These are phyloP conservation scores for Globisporangium carolinianum DNA, from an alignment of 352 stramenopile species.

Conservation along the genomic window DNA sequence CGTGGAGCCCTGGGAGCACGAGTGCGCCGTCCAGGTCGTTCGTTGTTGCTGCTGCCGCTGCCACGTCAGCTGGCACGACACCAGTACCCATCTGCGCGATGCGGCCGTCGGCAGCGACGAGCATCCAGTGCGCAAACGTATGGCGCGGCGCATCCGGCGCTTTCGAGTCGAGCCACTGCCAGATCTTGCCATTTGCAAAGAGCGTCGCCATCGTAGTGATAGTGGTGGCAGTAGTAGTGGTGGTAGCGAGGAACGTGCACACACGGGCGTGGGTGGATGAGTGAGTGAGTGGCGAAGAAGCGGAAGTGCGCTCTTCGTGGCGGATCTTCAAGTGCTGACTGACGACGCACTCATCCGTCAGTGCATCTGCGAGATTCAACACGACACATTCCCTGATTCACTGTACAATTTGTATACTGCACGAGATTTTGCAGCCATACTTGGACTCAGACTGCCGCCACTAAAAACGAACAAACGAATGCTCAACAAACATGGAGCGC, in stretches of 20 bases:
- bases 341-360: constrained; percentile 1
- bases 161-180: constrained; percentile 32
- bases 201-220: constrained; percentile 22
- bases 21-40: constrained; percentile 48
- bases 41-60: constrained; percentile 3
- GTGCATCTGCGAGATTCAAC: background rate
- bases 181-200: constrained; percentile 67
- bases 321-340: constrained; percentile 9
- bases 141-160: constrained; percentile 6
- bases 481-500: too few species aligned
- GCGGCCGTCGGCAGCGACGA: constrained; percentile 35
- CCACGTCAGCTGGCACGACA: constrained; percentile 5
- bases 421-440: background rate
- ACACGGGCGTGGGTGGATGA: too few species aligned
- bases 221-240: too few species aligned
- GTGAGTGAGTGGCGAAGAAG: too few species aligned
- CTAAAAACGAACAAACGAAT: too few species aligned
- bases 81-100: constrained; percentile 31
- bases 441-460: background rate
- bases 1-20: constrained; percentile 82
- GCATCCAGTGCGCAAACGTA: constrained; percentile 48
- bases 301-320: background rate
- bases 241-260: too few species aligned
- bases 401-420: background rate
- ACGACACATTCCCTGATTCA: background rate